Evolutionary conservation across 768 basidiomycete genomes (phyloP), one percentile per base, ranked within the genome.

Genomic region (Gelatoporia subvermispora): DNA sequence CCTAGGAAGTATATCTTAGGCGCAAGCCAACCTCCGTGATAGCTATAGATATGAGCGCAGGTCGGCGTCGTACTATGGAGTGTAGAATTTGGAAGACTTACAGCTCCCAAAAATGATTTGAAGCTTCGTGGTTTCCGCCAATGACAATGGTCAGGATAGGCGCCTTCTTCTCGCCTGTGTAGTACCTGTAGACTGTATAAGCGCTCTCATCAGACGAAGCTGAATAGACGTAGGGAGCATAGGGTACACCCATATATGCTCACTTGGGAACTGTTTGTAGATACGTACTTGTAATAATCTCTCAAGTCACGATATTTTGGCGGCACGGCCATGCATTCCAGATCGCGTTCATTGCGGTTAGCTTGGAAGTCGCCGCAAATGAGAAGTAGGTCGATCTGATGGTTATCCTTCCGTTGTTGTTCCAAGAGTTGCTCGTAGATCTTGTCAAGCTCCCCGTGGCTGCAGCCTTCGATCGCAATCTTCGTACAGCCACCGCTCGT

Each of bases 351-450:
- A 58, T 96, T 94, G 23, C 96, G 76, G 41, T 96, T 75, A 16
- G 96, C 94, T 67, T 96, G 83, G 59, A 99, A 98, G 69, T 99
- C 96, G 11, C 96, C 96, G 50, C 95, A 97, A 23, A 97, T 84
- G 35, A 99, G 77, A 13, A 99, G 77, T 1, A 93, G 69, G 59
- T 95, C 90, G 47, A 96, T 79, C 47, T 78, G 82, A 66, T 82
- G 84, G 11, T 70, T 65, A 57, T 88, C 76, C 51, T 67, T 68
- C 2, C 60, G 53, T 60, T 96, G 88, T 24, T 93, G 77, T 11
- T 68, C 57, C 3, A 66, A 68, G 46, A 97, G 79, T 28, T 84
- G 78, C 9, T 68, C 63, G 69, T 98, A 98, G 45, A 95, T 95
- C 9, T 78, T 76, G 65, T 91, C 87, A n/a, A 96, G 79, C 53